Conservation (phyloP, 805 yeast species). For the Yamadazyma endophytica region DNA sequence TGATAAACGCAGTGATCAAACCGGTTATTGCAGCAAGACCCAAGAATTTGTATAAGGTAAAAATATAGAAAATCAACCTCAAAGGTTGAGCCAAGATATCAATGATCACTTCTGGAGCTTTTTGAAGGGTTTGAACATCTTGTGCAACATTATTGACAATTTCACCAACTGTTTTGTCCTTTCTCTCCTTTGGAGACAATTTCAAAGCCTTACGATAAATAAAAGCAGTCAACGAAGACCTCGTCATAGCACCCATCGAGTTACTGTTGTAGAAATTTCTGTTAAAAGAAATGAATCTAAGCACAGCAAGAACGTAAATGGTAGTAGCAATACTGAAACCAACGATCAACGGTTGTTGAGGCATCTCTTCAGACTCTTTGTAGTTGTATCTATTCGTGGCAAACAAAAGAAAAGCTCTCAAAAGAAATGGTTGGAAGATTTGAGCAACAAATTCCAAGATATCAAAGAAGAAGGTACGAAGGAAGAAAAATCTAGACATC, state of each 20-base stretch:
- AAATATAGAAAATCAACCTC: constrained; percentile 20
- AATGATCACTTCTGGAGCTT: constrained; percentile 14
- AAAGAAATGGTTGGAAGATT: constrained; percentile 11
- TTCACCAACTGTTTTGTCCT: constrained; percentile 29
- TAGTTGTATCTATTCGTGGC: constrained; percentile 7
- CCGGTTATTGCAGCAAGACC: constrained; percentile 37
- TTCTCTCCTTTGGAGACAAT: constrained; percentile 28
- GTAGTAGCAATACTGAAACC: constrained; percentile 21
- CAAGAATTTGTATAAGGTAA: constrained; percentile 29
- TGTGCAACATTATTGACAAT: constrained; percentile 29
- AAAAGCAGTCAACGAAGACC: constrained; percentile 19
- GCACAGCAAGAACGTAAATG: constrained; percentile 23
- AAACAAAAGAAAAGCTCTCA: constrained; percentile 11
- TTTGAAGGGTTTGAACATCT: constrained; percentile 18
- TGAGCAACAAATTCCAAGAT: constrained; percentile 9
- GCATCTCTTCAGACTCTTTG: constrained; percentile 1
- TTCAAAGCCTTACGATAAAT: constrained; percentile 24
- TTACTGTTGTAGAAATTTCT: constrained; percentile 13
- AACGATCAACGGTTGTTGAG: constrained; percentile 19
- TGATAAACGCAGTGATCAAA: constrained; percentile 22
- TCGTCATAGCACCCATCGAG: constrained; percentile 13
- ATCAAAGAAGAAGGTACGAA: constrained; percentile 7
- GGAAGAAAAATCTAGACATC: constrained; percentile 3
- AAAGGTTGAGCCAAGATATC: constrained; percentile 21
- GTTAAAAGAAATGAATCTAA: constrained; percentile 20